Evolutionary conservation across 2,329 filamentous ascomycete genomes (phyloP), one percentile per base, ranked within the genome.

Genomic region (Hypoxylon sp.): DNA sequence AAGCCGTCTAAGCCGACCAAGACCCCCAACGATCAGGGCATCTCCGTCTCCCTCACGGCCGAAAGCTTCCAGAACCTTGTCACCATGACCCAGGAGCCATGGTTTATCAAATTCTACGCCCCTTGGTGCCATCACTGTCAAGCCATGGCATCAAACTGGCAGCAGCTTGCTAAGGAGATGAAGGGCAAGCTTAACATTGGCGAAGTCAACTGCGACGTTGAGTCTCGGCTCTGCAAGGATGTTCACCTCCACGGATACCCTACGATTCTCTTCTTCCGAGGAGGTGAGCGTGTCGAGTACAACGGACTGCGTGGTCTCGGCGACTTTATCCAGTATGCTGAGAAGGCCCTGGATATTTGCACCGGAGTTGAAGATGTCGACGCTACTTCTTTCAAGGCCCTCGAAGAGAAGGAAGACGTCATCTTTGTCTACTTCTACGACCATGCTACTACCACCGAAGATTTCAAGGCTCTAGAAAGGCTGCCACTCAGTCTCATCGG

Each of bases 81-180:
- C 42, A 96, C 92, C 2, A 90, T 88, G 73, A 92, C 92, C 0
- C 86, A 90, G 63, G 92, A 98, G 62, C 89, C 93, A 4, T 99
- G 95, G 95, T 97, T 99, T 72, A 87, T 99, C 81, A 99, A 99
- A 76, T 98, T 99, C 74, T 98, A 97, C 73, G 93, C 92, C 15
- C 96, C 95, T 4, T 98, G 94, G 95, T 99, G 95, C 74, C 87
- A 88, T 67, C 95, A 99, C 76, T 99, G 96, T 75, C 91, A 97
- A 77, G 91, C 91, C 31, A 87, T 99, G 83, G 91, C 90, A 29
- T 90, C 95, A 2, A 92, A 87, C 63, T 99, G 95, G 95, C 81
- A 87, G 60, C 90, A 94, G 69, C 86, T 99, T 76, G 90, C 90
- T 40, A 92, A 93, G 72, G 91, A 94, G 70, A 95, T 97, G 91